A percentile compares a stretch with the other conserved stretches of the same genome.
These are phyloP conservation scores for Sporisorium sorghi DNA, from an alignment of 1,284 basidiomycete species.

Conservation along the genomic window DNA sequence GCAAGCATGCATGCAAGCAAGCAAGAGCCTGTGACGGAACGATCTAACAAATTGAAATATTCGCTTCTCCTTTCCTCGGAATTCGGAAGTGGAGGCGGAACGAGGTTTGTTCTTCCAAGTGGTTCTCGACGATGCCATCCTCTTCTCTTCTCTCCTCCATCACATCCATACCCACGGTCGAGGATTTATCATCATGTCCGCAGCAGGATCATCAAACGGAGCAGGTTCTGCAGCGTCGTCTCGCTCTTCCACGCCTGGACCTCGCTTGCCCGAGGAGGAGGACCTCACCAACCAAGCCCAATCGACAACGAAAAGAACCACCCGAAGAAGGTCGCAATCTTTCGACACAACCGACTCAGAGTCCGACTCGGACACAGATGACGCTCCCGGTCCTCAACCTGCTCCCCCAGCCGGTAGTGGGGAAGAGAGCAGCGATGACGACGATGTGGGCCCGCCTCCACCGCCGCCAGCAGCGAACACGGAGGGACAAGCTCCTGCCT, in stretches of 20 bases:
- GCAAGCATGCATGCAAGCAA: too few relatives aligned
- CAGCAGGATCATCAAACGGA: neutral
- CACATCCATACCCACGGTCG: neutral
- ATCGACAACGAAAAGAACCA: neutral
- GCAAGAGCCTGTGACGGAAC: too few relatives aligned
- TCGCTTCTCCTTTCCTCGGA: neutral
- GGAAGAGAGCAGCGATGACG: conserved; percentile 8
- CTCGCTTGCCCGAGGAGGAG: neutral
- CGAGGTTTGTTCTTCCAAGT: neutral
- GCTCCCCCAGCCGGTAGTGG: neutral
- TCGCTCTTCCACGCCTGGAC: conserved; percentile 18
- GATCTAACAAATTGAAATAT: neutral
- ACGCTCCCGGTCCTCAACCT: conserved; percentile 16
- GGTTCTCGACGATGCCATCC: neutral
- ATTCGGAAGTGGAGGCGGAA: conserved; percentile 4
- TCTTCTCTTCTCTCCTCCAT: neutral
- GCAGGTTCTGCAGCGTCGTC: conserved; percentile 2
- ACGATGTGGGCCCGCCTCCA: conserved; percentile 30
- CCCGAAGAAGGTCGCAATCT: conserved; percentile 22
- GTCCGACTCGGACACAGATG: conserved; percentile 13
- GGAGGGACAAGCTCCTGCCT: neutral
- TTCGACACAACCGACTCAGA: conserved; percentile 33
- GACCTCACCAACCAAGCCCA: neutral
- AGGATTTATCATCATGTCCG: neutral
- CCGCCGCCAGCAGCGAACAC: conserved; percentile 10